Evolutionary conservation across 2,329 filamentous ascomycete genomes (phyloP).

Genomic region (Penicillium psychrosexuale): DNA sequence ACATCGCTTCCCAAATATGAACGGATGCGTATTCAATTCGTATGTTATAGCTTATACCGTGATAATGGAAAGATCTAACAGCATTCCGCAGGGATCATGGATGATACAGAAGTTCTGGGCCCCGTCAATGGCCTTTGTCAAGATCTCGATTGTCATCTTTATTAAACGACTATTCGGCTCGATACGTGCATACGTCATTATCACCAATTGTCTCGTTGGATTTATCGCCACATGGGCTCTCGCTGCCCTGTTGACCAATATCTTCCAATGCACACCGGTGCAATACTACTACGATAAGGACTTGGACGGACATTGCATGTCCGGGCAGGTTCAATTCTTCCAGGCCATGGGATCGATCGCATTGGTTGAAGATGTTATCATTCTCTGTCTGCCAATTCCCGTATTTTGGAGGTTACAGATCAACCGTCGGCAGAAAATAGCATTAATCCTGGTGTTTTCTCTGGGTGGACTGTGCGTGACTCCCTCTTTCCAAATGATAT

Average conservation of each 20-base stretch:
- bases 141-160: slow-evolving; percentile 20
- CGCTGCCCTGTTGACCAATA: slow-evolving; percentile 18
- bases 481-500: neutral
- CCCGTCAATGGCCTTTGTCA: slow-evolving; percentile 16
- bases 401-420: slow-evolving; percentile 20
- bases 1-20: neutral
- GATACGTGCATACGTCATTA: neutral
- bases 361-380: slow-evolving; percentile 17
- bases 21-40: neutral
- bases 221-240: slow-evolving; percentile 16
- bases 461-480: neutral
- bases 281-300: slow-evolving; percentile 19
- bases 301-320: slow-evolving; percentile 19
- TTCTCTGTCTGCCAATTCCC: slow-evolving; percentile 17
- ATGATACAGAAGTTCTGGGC: slow-evolving; percentile 23
- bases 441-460: neutral
- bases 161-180: slow-evolving; percentile 15
- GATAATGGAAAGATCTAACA: neutral
- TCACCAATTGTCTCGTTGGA: neutral
- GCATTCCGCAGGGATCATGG: slow-evolving; percentile 8
- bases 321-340: slow-evolving; percentile 16
- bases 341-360: slow-evolving; percentile 14
- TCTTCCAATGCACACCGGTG: slow-evolving; percentile 20
- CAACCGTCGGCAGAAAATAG: neutral
- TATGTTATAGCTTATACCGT: neutral